Conservation (phyloP, 2,329 filamentous ascomycete species). For the Alternaria postmessia region DNA sequence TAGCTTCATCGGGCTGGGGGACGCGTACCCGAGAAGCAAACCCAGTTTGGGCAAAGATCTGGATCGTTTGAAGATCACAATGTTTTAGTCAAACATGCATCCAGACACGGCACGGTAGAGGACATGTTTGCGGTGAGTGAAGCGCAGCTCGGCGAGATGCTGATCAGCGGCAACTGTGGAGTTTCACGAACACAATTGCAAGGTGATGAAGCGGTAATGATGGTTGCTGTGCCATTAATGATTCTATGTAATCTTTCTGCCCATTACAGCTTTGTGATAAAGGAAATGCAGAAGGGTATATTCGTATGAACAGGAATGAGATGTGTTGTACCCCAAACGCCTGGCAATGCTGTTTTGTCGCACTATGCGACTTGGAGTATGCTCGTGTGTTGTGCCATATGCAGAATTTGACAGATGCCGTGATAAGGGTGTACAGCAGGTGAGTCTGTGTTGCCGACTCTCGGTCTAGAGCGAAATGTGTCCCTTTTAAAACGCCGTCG, state of each 20-base stretch:
- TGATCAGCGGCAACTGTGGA: neutral
- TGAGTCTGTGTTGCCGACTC: conserved; percentile 10
- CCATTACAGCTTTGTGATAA: neutral
- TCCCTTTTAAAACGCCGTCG: conserved; percentile 2
- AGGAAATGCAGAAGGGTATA: conserved; percentile 20
- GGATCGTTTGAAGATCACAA: neutral
- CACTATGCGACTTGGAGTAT: conserved; percentile 8
- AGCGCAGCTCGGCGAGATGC: neutral
- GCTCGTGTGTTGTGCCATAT: conserved; percentile 13
- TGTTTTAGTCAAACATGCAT: neutral
- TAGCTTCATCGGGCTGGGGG: neutral
- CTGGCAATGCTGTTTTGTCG: conserved; percentile 11
- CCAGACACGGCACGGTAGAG: conserved; percentile 1
- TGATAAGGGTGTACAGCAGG: conserved; percentile 6
- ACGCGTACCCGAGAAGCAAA: neutral
- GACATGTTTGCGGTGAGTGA: conserved; percentile 1
- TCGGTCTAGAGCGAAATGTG: conserved; percentile 1
- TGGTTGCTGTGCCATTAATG: conserved; percentile 4
- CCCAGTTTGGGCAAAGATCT: neutral
- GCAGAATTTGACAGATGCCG: conserved; percentile 13
- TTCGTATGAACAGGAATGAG: conserved; percentile 5
- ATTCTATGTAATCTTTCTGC: conserved; percentile 6
- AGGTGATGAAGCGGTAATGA: neutral
- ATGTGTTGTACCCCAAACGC: conserved; percentile 4
- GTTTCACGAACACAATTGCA: neutral